Conservation (phyloP, 306 rosid species). For the Sechiopsis laciniata region DNA sequence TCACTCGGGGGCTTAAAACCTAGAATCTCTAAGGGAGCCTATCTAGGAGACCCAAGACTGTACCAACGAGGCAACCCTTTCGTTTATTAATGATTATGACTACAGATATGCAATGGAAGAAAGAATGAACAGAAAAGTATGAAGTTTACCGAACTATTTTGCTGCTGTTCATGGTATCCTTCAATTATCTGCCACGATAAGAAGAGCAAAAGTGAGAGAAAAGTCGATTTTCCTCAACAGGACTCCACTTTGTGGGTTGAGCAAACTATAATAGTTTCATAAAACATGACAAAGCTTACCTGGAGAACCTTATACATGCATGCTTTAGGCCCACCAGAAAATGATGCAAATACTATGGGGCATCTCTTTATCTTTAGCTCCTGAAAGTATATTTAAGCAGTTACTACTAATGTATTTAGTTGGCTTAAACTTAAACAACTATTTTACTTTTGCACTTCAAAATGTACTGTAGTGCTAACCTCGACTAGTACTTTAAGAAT, state of each 20-base stretch:
- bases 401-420: background rate
- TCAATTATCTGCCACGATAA: slow-evolving; percentile 52
- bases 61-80: too few relatives aligned
- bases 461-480: slow-evolving; percentile 41
- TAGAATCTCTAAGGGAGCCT: too few relatives aligned
- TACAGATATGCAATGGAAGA: slow-evolving; percentile 7
- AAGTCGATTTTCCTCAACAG: background rate
- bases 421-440: background rate
- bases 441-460: background rate
- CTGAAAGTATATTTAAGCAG: slow-evolving; percentile 29
- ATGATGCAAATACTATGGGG: slow-evolving; percentile 79
- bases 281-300: slow-evolving; percentile 42
- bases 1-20: too few relatives aligned
- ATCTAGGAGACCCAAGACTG: too few relatives aligned
- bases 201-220: background rate
- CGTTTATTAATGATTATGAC: background rate
- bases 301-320: slow-evolving; percentile 80
- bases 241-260: background rate
- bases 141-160: slow-evolving; percentile 51
- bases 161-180: slow-evolving; percentile 47
- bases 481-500: slow-evolving; percentile 65
- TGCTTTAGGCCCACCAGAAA: slow-evolving; percentile 88
- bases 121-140: slow-evolving; percentile 21
- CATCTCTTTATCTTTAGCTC: slow-evolving; percentile 64
- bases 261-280: background rate